phyloP scores from a whole-genome alignment of 2,329 filamentous ascomycete genomes.

The Cryphonectria naterciae region DNA sequence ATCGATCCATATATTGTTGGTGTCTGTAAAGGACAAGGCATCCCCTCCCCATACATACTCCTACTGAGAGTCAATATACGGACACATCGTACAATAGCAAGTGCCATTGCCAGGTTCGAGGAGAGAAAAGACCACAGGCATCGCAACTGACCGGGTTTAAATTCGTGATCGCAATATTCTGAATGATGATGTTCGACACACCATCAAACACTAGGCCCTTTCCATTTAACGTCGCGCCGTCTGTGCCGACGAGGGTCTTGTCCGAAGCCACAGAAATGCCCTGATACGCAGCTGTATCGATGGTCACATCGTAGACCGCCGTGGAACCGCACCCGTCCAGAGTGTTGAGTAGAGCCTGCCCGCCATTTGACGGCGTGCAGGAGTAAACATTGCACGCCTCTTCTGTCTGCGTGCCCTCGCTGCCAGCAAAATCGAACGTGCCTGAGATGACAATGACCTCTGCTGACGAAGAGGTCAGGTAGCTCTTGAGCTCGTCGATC shows the following conservation, averaged over 20 bases:
- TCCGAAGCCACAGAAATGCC: constrained; percentile 58
- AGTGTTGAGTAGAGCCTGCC: constrained; percentile 38
- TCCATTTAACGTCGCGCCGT: constrained; percentile 59
- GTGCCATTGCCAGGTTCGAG: constrained; percentile 62
- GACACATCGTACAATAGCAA: constrained; percentile 38
- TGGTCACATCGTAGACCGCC: constrained; percentile 48
- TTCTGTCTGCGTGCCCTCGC: constrained; percentile 55
- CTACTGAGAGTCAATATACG: neutral
- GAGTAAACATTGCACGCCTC: constrained; percentile 63
- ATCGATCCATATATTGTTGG: constrained; percentile 54
- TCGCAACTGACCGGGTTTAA: constrained; percentile 39
- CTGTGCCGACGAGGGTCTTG: constrained; percentile 61
- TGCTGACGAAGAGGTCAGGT: constrained; percentile 56
- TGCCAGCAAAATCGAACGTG: constrained; percentile 58
- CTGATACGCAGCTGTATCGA: constrained; percentile 54
- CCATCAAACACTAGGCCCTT: constrained; percentile 57
- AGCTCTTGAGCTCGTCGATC: constrained; percentile 59
- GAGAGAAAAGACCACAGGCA: constrained; percentile 56
- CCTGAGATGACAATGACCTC: constrained; percentile 63
- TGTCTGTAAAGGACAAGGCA: constrained; percentile 9
- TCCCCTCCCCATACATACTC: constrained; percentile 24
- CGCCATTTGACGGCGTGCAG: constrained; percentile 17
- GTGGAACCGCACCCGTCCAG: constrained; percentile 45
- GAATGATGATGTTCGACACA: constrained; percentile 62
- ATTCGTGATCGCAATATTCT: constrained; percentile 59